phyloP scores from a whole-genome alignment of 257 asterid species.

The Anisodus acutangulus region DNA sequence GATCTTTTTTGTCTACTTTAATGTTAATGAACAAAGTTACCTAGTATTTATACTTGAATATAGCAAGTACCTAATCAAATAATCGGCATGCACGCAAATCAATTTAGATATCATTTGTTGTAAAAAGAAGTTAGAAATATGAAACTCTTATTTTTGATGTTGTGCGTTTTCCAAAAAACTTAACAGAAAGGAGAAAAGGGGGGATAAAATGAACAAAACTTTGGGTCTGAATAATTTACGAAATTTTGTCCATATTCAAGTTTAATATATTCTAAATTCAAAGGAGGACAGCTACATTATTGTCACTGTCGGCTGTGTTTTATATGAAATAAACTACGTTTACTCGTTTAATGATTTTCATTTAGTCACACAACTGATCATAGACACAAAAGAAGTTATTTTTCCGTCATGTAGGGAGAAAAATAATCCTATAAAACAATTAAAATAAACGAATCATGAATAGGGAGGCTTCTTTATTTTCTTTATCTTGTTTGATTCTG shows the following conservation, averaged over 20 bases:
- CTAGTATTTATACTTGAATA: too few relatives aligned
- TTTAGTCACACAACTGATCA: conserved; percentile 34
- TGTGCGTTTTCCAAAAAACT: not conserved
- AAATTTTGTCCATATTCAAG: conserved; percentile 42
- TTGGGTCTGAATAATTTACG: conserved; percentile 37
- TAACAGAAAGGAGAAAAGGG: not conserved
- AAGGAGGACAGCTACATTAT: conserved; percentile 52
- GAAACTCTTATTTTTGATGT: too few relatives aligned
- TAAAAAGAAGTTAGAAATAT: too few relatives aligned
- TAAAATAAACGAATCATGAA: conserved; percentile 35
- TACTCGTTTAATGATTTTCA: conserved; percentile 39
- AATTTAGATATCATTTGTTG: too few relatives aligned
- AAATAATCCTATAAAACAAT: conserved; percentile 30
- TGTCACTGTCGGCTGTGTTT: conserved; percentile 58
- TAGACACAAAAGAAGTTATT: conserved; percentile 30
- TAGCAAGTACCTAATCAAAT: too few relatives aligned
- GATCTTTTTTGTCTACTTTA: too few relatives aligned
- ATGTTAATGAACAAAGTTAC: too few relatives aligned
- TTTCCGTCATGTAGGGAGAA: conserved; percentile 36
- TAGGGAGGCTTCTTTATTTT: conserved; percentile 38
- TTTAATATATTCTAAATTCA: conserved; percentile 20
- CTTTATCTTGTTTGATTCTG: conserved; percentile 46
- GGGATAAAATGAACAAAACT: not conserved
- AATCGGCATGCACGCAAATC: too few relatives aligned
- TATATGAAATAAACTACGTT: conserved; percentile 31